Evolutionary conservation across 164 flowering plant genomes (phyloP), one percentile per base, ranked within the genome.

Genomic region (Pachysandra terminalis): DNA sequence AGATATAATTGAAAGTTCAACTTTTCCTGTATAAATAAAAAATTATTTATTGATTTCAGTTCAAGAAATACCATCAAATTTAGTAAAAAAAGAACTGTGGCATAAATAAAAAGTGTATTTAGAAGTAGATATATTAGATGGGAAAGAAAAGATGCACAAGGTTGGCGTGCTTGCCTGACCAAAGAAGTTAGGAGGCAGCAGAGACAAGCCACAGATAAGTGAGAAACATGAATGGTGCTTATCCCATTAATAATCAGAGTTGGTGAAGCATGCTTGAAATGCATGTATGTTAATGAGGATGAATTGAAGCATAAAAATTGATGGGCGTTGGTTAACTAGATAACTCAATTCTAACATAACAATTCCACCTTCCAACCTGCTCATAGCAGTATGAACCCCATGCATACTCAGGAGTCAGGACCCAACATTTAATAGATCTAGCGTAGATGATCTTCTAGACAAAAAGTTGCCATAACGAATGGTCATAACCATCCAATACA

Each of bases 21-120:
- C 52, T 62, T 63, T 53, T 83, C 79, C 80, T 91, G 73, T 66
- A 78, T 78, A 72, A 48, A 61, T 15, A 19, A 64, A 25, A 49
- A 19, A 35, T n/a, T 24, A 55, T 63, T 32, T 0, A 19, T 0
- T 1, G 12, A 6, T 15, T 56, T 37, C 17, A 14, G 12, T 48
- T 45, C 10, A 45, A 48, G 54, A 67, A 45, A 58, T 22, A 57
- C 55, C 13, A 19, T 57, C 17, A 66, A 8, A 19, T 66, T 12
- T 45, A 45, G 6, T 57, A 13, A 5, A 0, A 13, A 9, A 24
- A 26, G 17, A 58, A 27, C 37, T 16, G 26, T 15, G 17, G 15
- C 3, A 24, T 27, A 27, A 9, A 58, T 6, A 1, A 23, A 14
- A 57, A 24, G 19, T 7, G 26, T 26, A 58, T 23, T 16, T 19